A percentile compares a stretch with the other conserved stretches of the same genome.
phyloP scores from a whole-genome alignment of 73 alveolate species.

The Paramecium sonneborni region DNA sequence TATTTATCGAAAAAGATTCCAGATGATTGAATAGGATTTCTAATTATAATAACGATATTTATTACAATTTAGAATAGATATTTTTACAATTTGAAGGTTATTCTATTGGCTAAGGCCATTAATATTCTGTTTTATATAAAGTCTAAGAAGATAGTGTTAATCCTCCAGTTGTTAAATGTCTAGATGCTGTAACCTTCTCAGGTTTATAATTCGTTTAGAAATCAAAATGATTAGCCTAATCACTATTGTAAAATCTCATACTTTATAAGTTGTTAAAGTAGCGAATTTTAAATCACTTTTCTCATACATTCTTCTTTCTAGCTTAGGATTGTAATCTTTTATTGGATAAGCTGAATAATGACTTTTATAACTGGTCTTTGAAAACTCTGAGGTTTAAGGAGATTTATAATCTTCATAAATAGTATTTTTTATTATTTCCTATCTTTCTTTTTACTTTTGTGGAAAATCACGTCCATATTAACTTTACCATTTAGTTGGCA shows the following conservation, averaged over 20 bases:
- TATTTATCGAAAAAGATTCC: conserved; percentile 17
- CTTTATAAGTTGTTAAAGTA: background rate
- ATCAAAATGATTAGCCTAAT: conserved; percentile 19
- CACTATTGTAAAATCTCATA: background rate
- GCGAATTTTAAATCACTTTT: background rate
- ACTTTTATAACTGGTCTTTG: conserved; percentile 16
- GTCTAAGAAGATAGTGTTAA: background rate
- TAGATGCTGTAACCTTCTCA: background rate
- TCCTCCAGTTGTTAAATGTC: background rate
- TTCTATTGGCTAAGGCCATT: conserved; percentile 38
- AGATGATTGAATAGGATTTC: conserved; percentile 33
- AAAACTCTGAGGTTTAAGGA: background rate
- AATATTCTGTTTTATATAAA: background rate
- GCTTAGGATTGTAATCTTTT: background rate
- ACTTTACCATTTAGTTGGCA: conserved; percentile 37
- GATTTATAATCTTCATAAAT: background rate
- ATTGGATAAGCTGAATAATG: background rate
- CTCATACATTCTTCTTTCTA: background rate
- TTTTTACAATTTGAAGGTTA: background rate
- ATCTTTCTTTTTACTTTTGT: background rate
- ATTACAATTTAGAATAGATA: conserved; percentile 30
- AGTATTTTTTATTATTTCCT: background rate
- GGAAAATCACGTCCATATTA: conserved; percentile 9
- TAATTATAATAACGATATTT: background rate
- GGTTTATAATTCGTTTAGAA: background rate